These are phyloP conservation scores for Lophiotrema nucula DNA, from an alignment of 495 filamentous ascomycete species.

Conservation along the genomic window DNA sequence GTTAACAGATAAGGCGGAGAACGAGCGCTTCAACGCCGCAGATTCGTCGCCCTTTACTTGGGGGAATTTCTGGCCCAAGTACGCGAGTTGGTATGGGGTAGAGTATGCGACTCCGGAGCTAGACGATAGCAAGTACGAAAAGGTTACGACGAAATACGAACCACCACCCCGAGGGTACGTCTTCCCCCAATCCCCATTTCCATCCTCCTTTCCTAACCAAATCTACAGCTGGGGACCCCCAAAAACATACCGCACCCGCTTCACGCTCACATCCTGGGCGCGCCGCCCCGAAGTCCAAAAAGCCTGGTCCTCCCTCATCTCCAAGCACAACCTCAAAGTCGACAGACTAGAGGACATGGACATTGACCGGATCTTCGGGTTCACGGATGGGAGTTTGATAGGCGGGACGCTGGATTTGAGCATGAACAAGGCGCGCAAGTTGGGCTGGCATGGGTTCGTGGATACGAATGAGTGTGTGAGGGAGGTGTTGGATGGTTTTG, in stretches of 20 bases:
- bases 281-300: slow-evolving; percentile 46
- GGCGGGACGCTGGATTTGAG: slow-evolving; percentile 27
- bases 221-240: slow-evolving; percentile 41
- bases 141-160: slow-evolving; percentile 3
- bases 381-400: slow-evolving; percentile 36
- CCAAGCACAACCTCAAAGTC: slow-evolving; percentile 15
- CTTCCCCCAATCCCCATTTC: too few species aligned
- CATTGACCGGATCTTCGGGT: slow-evolving; percentile 40
- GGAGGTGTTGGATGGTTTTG: slow-evolving; percentile 41
- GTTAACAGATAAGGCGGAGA: slow-evolving; percentile 39
- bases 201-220: neutral
- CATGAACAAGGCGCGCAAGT: slow-evolving; percentile 44
- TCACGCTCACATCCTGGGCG: slow-evolving; percentile 48
- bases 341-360: slow-evolving; percentile 36
- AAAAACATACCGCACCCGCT: slow-evolving; percentile 40
- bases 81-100: slow-evolving; percentile 48
- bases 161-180: slow-evolving; percentile 29
- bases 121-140: slow-evolving; percentile 26
- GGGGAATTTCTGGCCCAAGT: slow-evolving; percentile 47
- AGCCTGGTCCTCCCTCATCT: slow-evolving; percentile 45
- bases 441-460: slow-evolving; percentile 46
- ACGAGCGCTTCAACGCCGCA: slow-evolving; percentile 49
- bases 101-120: slow-evolving; percentile 33
- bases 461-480: slow-evolving; percentile 43
- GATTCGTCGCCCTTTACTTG: slow-evolving; percentile 48